phyloP scores from a whole-genome alignment of 441 rosid species.

The Flueggea neowawraea region DNA sequence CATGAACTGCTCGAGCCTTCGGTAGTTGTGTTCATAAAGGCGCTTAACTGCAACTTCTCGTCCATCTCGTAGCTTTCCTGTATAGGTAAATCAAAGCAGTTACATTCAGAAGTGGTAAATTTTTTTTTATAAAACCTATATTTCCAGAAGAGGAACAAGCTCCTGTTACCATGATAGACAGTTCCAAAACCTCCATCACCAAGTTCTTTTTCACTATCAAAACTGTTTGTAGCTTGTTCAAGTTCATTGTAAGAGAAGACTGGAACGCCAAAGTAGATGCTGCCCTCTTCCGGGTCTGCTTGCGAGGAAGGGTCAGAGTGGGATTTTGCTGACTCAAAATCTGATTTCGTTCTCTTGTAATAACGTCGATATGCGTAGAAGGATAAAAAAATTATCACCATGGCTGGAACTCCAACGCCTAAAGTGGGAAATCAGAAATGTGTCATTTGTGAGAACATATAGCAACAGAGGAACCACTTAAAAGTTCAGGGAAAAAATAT shows the following conservation, averaged over 20 bases:
- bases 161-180: constrained; percentile 60
- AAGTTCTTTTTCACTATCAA: constrained; percentile 46
- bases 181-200: constrained; percentile 90
- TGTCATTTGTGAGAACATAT: not conserved
- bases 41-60: constrained; percentile 89
- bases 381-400: constrained; percentile 16
- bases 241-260: constrained; percentile 63
- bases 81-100: constrained; percentile 7
- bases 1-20: constrained; percentile 63
- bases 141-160: too few relatives aligned
- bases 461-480: too few relatives aligned
- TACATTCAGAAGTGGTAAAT: not conserved
- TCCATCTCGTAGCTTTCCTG: constrained; percentile 73
- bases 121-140: too few relatives aligned
- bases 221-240: constrained; percentile 62
- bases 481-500: too few relatives aligned
- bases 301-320: constrained; percentile 19
- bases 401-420: constrained; percentile 35
- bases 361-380: constrained; percentile 14
- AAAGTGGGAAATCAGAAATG: constrained; percentile 4
- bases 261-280: constrained; percentile 51
- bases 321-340: constrained; percentile 19
- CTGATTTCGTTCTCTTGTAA: constrained; percentile 19
- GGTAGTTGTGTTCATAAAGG: constrained; percentile 61
- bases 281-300: constrained; percentile 40